Evolutionary conservation across 352 stramenopile genomes (phyloP).

Genomic region (Globisporangium orthogonon): DNA sequence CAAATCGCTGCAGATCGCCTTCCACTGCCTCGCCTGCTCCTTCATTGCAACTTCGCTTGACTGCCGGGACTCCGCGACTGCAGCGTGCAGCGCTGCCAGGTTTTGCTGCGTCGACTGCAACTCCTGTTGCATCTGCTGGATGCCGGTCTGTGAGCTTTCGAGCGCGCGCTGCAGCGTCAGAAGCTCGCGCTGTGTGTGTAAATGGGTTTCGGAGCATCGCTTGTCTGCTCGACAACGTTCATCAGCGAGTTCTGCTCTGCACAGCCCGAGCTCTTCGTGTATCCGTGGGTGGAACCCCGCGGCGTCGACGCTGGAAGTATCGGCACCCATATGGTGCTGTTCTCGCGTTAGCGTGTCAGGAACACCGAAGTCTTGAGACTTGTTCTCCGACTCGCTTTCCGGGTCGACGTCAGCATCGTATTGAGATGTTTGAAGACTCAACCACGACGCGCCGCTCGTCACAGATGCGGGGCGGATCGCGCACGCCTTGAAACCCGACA

Average conservation of each 20-base stretch:
- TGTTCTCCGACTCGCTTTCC: neutral
- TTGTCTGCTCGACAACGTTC: conserved; percentile 19
- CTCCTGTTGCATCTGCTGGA: conserved; percentile 25
- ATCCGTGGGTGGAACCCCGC: conserved; percentile 18
- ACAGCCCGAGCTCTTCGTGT: conserved; percentile 23
- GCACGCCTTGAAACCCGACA: neutral
- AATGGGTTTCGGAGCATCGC: conserved; percentile 5
- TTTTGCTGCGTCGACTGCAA: conserved; percentile 16
- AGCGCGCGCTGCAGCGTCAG: conserved; percentile 15
- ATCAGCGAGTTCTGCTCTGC: conserved; percentile 14
- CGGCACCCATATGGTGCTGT: too few species aligned
- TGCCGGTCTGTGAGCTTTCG: conserved; percentile 15
- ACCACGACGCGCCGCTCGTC: neutral
- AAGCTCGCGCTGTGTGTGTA: conserved; percentile 15
- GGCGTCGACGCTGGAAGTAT: too few species aligned
- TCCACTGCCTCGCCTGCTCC: conserved; percentile 34
- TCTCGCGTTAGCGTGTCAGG: too few species aligned
- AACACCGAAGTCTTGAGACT: neutral
- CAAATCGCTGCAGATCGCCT: conserved; percentile 35
- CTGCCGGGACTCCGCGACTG: conserved; percentile 19
- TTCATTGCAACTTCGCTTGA: conserved; percentile 28
- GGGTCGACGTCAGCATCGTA: neutral
- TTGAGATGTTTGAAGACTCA: neutral
- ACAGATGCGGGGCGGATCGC: neutral
- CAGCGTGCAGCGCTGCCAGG: conserved; percentile 18